Conservation (phyloP, 805 yeast genomes). For the Ogataea populi-albae region DNA sequence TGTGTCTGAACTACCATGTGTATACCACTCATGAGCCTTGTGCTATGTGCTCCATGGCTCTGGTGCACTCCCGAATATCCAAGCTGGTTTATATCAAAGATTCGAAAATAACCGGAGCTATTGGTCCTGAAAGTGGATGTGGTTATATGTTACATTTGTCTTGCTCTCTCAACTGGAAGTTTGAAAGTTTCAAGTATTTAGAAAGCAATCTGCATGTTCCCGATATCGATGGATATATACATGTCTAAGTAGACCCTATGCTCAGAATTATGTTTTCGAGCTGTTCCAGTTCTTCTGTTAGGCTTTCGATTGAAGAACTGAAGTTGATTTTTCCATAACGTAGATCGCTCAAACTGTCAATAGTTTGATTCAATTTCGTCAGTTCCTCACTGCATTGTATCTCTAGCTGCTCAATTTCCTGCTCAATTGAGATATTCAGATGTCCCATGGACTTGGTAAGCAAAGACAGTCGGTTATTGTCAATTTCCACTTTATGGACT, state of each 20-base stretch:
- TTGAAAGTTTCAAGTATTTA: constrained; percentile 43
- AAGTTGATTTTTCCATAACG: constrained; percentile 24
- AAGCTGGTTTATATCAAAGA: constrained; percentile 59
- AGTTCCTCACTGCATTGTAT: constrained; percentile 14
- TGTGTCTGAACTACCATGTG: constrained; percentile 74
- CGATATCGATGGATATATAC: constrained; percentile 23
- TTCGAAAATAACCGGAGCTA: constrained; percentile 50
- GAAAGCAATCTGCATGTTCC: constrained; percentile 15
- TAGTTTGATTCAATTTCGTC: constrained; percentile 22
- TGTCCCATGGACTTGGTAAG: constrained; percentile 24
- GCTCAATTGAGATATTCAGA: constrained; percentile 29
- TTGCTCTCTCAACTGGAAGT: constrained; percentile 79
- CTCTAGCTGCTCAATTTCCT: constrained; percentile 24
- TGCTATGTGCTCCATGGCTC: constrained; percentile 94
- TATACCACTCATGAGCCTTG: constrained; percentile 96
- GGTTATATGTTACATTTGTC: constrained; percentile 74
- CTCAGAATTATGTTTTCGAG: constrained; percentile 17
- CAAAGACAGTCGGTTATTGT: constrained; percentile 17
- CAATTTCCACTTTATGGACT: constrained; percentile 8
- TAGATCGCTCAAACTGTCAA: constrained; percentile 31
- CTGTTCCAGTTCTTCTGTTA: constrained; percentile 16
- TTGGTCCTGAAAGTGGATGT: constrained; percentile 55
- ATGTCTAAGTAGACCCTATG: constrained; percentile 14
- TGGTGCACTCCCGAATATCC: constrained; percentile 82
- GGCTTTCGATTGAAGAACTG: constrained; percentile 17